These are phyloP conservation scores for Gleditsia sinensis DNA, from an alignment of 306 rosid genomes.

Conservation along the genomic window DNA sequence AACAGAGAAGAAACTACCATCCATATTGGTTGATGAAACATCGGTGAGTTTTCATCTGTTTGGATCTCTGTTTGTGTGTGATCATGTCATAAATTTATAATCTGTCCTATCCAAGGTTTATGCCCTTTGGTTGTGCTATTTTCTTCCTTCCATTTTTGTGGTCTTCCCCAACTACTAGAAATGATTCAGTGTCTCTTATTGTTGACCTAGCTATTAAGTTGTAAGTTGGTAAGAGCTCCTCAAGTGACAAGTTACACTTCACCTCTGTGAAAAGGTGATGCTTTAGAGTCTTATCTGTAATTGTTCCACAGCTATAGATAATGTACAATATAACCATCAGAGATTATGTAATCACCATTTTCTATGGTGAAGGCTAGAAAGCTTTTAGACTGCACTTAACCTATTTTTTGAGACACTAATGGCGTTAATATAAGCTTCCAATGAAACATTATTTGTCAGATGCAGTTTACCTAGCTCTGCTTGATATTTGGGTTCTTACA, in stretches of 20 bases:
- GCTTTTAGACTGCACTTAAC: neutral
- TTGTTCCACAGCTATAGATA: neutral
- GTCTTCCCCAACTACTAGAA: neutral
- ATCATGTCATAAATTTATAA: neutral
- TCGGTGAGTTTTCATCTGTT: constrained; percentile 56
- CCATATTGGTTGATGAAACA: constrained; percentile 88
- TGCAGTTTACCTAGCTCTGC: too few species aligned
- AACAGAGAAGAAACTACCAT: constrained; percentile 93
- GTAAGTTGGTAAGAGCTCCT: neutral
- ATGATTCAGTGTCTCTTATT: neutral
- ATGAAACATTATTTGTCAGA: too few species aligned
- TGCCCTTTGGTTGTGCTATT: neutral
- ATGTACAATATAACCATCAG: neutral
- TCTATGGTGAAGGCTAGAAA: neutral
- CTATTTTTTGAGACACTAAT: too few species aligned
- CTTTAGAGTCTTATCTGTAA: neutral
- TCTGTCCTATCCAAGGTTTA: neutral
- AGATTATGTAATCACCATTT: neutral
- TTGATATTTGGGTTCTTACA: too few species aligned
- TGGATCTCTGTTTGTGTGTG: neutral
- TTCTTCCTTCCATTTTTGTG: neutral
- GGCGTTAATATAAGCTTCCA: too few species aligned
- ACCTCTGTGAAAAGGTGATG: neutral
- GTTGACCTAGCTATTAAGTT: neutral
- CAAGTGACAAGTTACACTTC: neutral